Conservation (phyloP, 345 rosid genomes). For the Melaleuca alternifolia region DNA sequence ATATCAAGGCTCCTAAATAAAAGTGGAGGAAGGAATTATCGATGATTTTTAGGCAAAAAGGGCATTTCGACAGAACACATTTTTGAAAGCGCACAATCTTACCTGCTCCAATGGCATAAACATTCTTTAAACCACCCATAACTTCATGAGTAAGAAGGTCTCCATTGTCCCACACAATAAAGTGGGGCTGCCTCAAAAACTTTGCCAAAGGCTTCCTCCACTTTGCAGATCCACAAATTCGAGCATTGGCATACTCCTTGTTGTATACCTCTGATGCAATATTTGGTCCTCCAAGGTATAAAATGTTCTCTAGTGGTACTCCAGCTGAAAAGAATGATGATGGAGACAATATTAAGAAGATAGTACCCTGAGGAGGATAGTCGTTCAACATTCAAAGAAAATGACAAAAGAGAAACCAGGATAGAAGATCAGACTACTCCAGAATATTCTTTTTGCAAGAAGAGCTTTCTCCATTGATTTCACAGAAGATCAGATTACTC, state of each 20-base stretch:
- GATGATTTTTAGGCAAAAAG: not conserved
- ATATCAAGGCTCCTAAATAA: not conserved
- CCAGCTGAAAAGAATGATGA: constrained; percentile 44
- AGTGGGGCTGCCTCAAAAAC: constrained; percentile 86
- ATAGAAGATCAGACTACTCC: not conserved
- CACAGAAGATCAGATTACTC: not conserved
- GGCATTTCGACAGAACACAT: not conserved
- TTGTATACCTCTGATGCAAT: constrained; percentile 94
- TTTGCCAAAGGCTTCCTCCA: constrained; percentile 93
- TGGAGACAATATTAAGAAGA: not conserved
- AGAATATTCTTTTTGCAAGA: not conserved
- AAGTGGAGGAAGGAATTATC: not conserved
- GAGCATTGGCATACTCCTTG: constrained; percentile 93
- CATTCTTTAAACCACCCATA: constrained; percentile 98
- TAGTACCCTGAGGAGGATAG: not conserved
- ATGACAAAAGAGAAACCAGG: not conserved
- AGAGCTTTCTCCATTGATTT: not conserved
- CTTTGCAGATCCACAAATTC: constrained; percentile 89
- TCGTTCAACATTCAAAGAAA: not conserved
- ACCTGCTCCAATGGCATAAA: constrained; percentile 99
- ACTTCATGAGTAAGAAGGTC: constrained; percentile 99
- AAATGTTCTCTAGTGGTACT: constrained; percentile 60
- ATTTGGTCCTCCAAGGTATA: constrained; percentile 97
- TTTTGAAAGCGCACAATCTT: not conserved
- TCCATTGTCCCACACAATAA: constrained; percentile 92